A percentile compares a stretch with the other conserved stretches of the same genome.
These are phyloP conservation scores for Pseudogymnoascus sp. DNA, from an alignment of 2,329 filamentous ascomycete genomes.

Conservation along the genomic window DNA sequence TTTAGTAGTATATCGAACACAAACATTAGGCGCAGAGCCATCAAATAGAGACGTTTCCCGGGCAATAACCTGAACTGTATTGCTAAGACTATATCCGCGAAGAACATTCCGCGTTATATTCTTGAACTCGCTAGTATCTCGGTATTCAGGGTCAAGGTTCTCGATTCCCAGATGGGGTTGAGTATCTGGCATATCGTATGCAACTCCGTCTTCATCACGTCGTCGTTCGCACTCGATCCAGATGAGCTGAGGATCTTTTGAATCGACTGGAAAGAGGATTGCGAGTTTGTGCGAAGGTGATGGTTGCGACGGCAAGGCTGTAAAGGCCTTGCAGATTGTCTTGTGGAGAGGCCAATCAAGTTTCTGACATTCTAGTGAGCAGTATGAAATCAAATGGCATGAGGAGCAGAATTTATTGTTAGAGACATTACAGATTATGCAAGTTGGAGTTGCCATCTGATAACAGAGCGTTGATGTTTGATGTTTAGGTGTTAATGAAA, in stretches of 20 bases:
- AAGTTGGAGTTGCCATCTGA: background rate
- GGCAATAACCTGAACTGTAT: background rate
- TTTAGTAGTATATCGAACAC: background rate
- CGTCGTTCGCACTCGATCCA: background rate
- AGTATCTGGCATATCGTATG: background rate
- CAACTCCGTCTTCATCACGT: background rate
- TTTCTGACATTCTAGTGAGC: slow-evolving; percentile 7
- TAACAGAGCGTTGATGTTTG: background rate
- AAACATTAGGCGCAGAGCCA: background rate
- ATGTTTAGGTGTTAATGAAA: background rate
- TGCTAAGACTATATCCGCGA: background rate
- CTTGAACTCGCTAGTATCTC: background rate
- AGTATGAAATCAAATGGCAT: slow-evolving; percentile 13
- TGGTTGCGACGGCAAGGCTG: background rate
- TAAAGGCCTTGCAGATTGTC: slow-evolving; percentile 7
- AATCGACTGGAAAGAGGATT: background rate
- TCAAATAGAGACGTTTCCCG: background rate
- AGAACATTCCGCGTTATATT: background rate
- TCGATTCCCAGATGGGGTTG: background rate
- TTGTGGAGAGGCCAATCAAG: slow-evolving; percentile 14
- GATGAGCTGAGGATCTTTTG: background rate
- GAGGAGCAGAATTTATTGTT: background rate
- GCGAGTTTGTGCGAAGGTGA: background rate
- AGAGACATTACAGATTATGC: background rate
- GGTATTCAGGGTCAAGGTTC: background rate